Conservation (phyloP, 2,329 filamentous ascomycete genomes). For the Pseudocercospora crystallina region DNA sequence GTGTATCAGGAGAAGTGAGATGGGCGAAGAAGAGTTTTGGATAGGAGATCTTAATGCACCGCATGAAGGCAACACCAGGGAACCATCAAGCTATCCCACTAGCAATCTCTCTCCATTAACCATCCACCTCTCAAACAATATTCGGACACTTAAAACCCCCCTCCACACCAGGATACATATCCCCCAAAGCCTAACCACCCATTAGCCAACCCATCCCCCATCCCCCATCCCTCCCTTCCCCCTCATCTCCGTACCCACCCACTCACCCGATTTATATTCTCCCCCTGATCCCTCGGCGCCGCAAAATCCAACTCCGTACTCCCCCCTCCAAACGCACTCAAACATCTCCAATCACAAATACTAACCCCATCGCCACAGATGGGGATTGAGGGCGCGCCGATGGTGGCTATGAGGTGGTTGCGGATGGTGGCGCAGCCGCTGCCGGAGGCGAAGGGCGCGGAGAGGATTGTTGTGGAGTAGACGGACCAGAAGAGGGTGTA, state of each 20-base stretch:
- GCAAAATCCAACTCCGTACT: not conserved
- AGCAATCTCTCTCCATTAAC: too few relatives aligned
- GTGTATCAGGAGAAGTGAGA: constrained; percentile 23
- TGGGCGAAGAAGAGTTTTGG: too few relatives aligned
- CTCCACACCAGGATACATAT: not conserved
- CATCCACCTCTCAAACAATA: not conserved
- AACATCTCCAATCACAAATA: constrained; percentile 1
- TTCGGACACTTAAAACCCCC: not conserved
- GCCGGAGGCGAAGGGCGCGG: not conserved
- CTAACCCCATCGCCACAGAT: too few relatives aligned
- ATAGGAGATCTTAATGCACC: too few relatives aligned
- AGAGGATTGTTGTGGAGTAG: not conserved
- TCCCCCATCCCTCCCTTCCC: too few relatives aligned
- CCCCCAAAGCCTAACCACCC: not conserved
- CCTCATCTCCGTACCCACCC: too few relatives aligned
- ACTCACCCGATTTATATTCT: not conserved
- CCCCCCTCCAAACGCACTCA: not conserved
- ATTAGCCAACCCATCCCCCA: too few relatives aligned
- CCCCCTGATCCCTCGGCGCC: not conserved
- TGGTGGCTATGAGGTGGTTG: not conserved
- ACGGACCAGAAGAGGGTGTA: not conserved
- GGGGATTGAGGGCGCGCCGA: not conserved
- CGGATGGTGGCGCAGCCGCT: not conserved
- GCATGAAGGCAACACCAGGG: too few relatives aligned
- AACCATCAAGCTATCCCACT: too few relatives aligned